Conservation (phyloP, 345 rosid species). For the Populus tremula region DNA sequence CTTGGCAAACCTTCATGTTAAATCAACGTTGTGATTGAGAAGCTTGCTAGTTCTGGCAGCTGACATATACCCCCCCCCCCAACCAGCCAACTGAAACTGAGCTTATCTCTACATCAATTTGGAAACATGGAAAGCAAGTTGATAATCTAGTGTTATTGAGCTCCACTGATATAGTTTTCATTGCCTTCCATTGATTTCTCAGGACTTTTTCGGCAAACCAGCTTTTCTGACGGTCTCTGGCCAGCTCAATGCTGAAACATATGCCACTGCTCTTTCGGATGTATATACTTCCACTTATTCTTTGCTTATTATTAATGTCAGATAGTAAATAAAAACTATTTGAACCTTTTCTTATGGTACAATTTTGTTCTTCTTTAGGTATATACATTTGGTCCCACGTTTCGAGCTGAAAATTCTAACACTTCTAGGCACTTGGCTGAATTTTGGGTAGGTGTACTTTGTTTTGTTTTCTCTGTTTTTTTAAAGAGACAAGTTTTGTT, state of each 20-base stretch:
- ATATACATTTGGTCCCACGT: constrained; percentile 97
- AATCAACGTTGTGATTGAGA: not conserved
- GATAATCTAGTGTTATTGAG: not conserved
- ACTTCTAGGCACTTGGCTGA: constrained; percentile 96
- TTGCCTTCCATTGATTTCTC: constrained; percentile 17
- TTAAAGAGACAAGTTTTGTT: constrained; percentile 5
- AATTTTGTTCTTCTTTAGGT: constrained; percentile 42
- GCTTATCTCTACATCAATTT: not conserved
- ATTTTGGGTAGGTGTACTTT: constrained; percentile 67
- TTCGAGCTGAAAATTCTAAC: constrained; percentile 96
- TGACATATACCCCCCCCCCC: not conserved
- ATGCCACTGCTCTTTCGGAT: constrained; percentile 94
- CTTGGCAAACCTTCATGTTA: not conserved
- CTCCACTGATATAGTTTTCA: constrained; percentile 10
- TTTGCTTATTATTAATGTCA: constrained; percentile 9
- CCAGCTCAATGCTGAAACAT: constrained; percentile 97
- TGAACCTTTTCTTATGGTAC: not conserved
- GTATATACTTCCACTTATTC: constrained; percentile 36
- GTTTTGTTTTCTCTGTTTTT: constrained; percentile 2
- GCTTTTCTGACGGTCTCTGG: constrained; percentile 97
- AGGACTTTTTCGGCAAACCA: constrained; percentile 98
- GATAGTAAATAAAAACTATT: constrained; percentile 3
- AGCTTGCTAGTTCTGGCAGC: not conserved
- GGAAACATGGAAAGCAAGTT: not conserved
- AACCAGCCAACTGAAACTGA: not conserved